Evolutionary conservation across 371 early-diverging fungal genomes (phyloP).

Genomic region (Circinella umbellata): DNA sequence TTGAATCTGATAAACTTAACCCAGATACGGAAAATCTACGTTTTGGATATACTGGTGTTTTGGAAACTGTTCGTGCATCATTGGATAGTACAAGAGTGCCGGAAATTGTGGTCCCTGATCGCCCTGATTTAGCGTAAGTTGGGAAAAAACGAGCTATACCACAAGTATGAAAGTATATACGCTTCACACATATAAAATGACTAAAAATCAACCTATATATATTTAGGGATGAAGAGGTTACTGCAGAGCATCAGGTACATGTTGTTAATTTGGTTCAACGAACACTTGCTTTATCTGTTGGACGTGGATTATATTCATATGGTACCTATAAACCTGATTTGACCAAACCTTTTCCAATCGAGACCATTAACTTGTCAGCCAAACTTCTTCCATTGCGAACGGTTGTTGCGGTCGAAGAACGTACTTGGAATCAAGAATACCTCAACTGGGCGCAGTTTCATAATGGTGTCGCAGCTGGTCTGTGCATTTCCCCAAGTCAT

Average conservation of each 20-base stretch:
- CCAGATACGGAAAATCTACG: constrained; percentile 47
- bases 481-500: constrained; percentile 67
- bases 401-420: constrained; percentile 56
- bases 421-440: constrained; percentile 44
- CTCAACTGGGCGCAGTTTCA: constrained; percentile 87
- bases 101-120: constrained; percentile 41
- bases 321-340: constrained; percentile 60
- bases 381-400: constrained; percentile 68
- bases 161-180: too few species aligned
- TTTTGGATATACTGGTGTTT: constrained; percentile 67
- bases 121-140: constrained; percentile 43
- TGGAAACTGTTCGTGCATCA: constrained; percentile 65
- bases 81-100: constrained; percentile 54
- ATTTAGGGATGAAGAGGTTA: constrained; percentile 51
- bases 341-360: constrained; percentile 61
- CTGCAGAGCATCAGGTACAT: constrained; percentile 53
- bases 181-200: too few species aligned
- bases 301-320: constrained; percentile 72
- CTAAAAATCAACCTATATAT: background rate
- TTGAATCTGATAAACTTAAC: constrained; percentile 28
- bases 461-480: constrained; percentile 83
- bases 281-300: constrained; percentile 70
- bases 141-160: too few species aligned
- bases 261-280: constrained; percentile 59
- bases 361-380: constrained; percentile 59